Evolutionary conservation across 164 flowering plant species (phyloP), one percentile per base, ranked within the genome.

Genomic region (Akebia trifoliata): DNA sequence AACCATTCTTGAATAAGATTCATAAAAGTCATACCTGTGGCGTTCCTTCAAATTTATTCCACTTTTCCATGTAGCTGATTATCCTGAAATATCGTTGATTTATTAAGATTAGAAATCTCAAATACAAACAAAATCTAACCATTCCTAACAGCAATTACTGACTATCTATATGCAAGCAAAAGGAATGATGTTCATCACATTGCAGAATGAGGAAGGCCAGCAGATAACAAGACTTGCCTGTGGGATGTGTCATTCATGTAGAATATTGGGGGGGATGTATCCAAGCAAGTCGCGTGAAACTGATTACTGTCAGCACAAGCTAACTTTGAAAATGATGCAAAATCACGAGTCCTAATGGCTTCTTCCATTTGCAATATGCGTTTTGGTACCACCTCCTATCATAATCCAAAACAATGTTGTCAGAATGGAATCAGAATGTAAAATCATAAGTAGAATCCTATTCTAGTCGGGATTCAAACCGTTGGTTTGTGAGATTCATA

Each of bases 181-280:
- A 12, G 35, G 34, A 10, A 43, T 31, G 38, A 7, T 14, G 3
- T 6, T 30, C 12, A 17, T 43, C 15, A 30, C 2, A 42, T 40
- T n/a, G 17, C 17, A 34, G 18, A 28, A 24, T 18, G 24, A 22
- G 30, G n/a, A 37, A 56, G n/a, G 38, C 31, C 37, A 45, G 43
- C 44, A 22, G n/a, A n/a, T n/a, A 49, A 36, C 10, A 49, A 28
- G 30, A 67, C 82, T 71, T 74, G 68, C 99, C 85, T 84, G 72
- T 84, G 96, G 61, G 99, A 93, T 52, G 96, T 90, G 63, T 90
- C 90, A 64, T 90, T 94, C 96, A 94, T 87, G 78, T 94, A 94
- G 75, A 90, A 87, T 60, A 94, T 94, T n/a, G 99, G 99, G 8
- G 99, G 99, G 50, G 59, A 63, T 8, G 99, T 87, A 64, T 94